phyloP scores from a whole-genome alignment of 257 asterid genomes.

The Solanum rostratum region DNA sequence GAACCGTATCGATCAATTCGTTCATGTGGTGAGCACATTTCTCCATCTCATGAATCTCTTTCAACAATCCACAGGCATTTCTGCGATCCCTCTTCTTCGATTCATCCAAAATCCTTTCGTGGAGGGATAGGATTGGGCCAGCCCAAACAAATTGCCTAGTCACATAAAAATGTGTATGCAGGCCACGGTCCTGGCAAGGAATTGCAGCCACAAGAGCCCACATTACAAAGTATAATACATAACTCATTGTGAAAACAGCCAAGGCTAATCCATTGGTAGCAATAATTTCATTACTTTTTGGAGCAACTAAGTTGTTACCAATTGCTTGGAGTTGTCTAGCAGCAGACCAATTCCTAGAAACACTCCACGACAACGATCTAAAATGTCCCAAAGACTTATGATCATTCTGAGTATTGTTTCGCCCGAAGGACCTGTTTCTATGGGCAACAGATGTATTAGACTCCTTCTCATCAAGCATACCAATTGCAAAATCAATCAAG shows the following conservation, averaged over 20 bases:
- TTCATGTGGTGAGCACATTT: constrained; percentile 44
- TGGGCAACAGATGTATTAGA: constrained; percentile 32
- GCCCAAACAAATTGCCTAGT: constrained; percentile 61
- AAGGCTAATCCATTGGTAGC: constrained; percentile 57
- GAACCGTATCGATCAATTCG: constrained; percentile 41
- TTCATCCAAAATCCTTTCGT: constrained; percentile 76
- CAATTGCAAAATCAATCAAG: constrained; percentile 49
- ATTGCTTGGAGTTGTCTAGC: constrained; percentile 79
- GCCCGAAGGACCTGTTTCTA: constrained; percentile 77
- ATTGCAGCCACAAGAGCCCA: constrained; percentile 97
- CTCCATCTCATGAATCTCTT: constrained; percentile 77
- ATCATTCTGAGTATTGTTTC: constrained; percentile 33
- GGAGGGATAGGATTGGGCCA: constrained; percentile 46
- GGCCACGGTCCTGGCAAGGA: constrained; percentile 97
- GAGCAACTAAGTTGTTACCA: constrained; percentile 54
- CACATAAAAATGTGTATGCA: constrained; percentile 51
- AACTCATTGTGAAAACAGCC: constrained; percentile 75
- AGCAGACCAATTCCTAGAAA: constrained; percentile 95
- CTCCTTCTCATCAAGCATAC: constrained; percentile 83
- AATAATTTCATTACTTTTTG: constrained; percentile 39
- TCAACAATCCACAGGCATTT: constrained; percentile 65
- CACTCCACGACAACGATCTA: constrained; percentile 90
- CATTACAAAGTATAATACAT: constrained; percentile 64
- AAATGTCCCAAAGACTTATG: constrained; percentile 38
- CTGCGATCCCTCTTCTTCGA: constrained; percentile 66